phyloP scores from a whole-genome alignment of 139 green algal species.

The Chlamydomonas incerta region DNA sequence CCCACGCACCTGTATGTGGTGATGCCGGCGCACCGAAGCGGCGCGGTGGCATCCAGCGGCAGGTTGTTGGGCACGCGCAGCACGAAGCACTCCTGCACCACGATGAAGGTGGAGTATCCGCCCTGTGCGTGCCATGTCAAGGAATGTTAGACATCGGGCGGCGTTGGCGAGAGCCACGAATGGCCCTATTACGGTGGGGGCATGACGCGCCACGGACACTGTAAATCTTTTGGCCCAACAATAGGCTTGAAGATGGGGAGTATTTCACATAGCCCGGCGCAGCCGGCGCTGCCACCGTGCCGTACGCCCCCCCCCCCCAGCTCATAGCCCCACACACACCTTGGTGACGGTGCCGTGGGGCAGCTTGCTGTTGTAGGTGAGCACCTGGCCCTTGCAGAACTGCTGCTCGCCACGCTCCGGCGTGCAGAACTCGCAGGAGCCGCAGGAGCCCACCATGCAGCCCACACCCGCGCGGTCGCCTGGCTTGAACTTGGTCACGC shows the following conservation, averaged over 20 bases:
- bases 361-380: conserved; percentile 80
- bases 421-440: conserved; percentile 46
- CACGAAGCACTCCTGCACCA: conserved; percentile 66
- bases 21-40: conserved; percentile 89
- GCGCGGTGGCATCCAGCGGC: conserved; percentile 66
- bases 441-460: conserved; percentile 83
- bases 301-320: too few relatives aligned
- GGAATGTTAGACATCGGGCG: too few relatives aligned
- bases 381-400: conserved; percentile 52
- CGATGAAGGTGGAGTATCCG: conserved; percentile 80
- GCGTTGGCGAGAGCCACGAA: too few relatives aligned
- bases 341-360: conserved; percentile 52
- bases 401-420: conserved; percentile 48
- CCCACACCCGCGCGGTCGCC: conserved; percentile 84
- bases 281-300: too few relatives aligned
- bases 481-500: conserved; percentile 48
- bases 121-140: too few relatives aligned
- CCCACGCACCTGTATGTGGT: conserved; percentile 65
- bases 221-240: too few relatives aligned
- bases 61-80: conserved; percentile 75
- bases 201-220: too few relatives aligned
- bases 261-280: too few relatives aligned
- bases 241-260: too few relatives aligned
- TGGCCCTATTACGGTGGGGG: too few relatives aligned
- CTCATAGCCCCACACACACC: background rate